phyloP scores from a whole-genome alignment of 1,284 basidiomycete species.

The Heterobasidion irregulare region DNA sequence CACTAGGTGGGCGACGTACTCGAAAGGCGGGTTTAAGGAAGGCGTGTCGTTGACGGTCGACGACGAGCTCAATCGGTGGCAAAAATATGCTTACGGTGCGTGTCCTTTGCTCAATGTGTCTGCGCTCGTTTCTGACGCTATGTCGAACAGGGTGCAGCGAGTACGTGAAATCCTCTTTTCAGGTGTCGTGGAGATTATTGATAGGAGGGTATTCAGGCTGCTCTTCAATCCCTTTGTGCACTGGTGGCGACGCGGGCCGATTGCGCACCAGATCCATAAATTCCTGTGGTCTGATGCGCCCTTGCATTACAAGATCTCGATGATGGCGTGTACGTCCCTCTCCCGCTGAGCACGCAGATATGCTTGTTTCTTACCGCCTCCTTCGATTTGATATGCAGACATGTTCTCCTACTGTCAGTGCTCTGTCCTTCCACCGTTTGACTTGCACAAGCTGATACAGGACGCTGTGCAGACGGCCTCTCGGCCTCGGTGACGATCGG shows the following conservation, averaged over 20 bases:
- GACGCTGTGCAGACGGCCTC: slow-evolving; percentile 25
- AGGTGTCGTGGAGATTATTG: background rate
- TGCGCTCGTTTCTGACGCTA: background rate
- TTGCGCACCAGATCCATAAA: slow-evolving; percentile 36
- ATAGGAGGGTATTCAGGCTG: slow-evolving; percentile 11
- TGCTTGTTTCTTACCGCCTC: background rate
- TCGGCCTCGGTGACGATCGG: slow-evolving; percentile 28
- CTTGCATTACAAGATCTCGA: slow-evolving; percentile 35
- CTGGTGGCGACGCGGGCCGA: slow-evolving; percentile 40
- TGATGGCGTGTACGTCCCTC: slow-evolving; percentile 24
- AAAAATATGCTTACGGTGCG: slow-evolving; percentile 47
- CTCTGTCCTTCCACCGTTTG: background rate
- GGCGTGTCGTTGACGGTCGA: slow-evolving; percentile 47
- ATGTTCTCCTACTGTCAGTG: slow-evolving; percentile 36
- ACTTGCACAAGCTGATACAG: background rate
- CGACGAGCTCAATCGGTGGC: slow-evolving; percentile 49
- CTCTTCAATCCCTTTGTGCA: slow-evolving; percentile 37
- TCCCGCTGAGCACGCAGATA: background rate
- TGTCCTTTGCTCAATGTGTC: slow-evolving; percentile 17
- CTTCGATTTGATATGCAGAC: slow-evolving; percentile 11
- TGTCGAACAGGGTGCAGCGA: slow-evolving; percentile 22
- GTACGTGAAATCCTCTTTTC: slow-evolving; percentile 6
- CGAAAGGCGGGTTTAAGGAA: slow-evolving; percentile 45
- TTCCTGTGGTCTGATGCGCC: slow-evolving; percentile 34
- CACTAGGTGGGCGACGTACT: slow-evolving; percentile 41